Evolutionary conservation across 1,284 basidiomycete species (phyloP).

Genomic region (Tylopilus orsonianus): DNA sequence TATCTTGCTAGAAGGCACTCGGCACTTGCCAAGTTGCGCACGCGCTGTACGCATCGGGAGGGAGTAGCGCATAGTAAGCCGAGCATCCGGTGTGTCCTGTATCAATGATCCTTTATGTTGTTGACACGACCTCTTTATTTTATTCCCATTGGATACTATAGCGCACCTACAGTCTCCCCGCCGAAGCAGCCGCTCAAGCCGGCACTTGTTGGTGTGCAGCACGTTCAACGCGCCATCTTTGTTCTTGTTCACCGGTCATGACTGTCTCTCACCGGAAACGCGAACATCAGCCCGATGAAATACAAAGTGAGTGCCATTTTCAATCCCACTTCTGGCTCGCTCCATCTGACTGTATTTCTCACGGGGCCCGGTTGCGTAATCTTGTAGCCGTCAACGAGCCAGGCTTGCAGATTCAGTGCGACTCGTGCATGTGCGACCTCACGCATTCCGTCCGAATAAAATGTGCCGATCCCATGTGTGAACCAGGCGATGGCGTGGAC

Average conservation of each 20-base stretch:
- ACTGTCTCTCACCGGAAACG: constrained; percentile 76
- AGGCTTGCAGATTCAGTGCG: constrained; percentile 75
- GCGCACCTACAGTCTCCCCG: background rate
- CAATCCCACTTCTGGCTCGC: constrained; percentile 23
- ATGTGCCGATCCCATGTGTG: constrained; percentile 81
- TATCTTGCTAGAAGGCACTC: background rate
- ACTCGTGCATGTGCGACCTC: constrained; percentile 69
- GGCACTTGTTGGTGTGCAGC: background rate
- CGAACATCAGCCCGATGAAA: constrained; percentile 70
- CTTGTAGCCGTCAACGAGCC: constrained; percentile 70
- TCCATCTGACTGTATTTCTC: constrained; percentile 34
- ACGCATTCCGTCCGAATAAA: constrained; percentile 92
- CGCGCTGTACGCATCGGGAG: background rate
- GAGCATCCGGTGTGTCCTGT: constrained; percentile 7
- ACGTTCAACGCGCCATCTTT: background rate
- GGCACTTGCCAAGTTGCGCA: background rate
- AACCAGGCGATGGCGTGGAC: constrained; percentile 77
- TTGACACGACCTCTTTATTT: constrained; percentile 1
- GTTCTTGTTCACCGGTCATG: constrained; percentile 41
- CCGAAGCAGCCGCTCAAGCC: background rate
- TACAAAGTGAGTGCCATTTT: constrained; percentile 59
- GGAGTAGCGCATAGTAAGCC: background rate
- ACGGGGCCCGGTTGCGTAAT: constrained; percentile 40
- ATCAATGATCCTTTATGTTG: background rate
- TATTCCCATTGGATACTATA: background rate